These are phyloP conservation scores for Hansenula sp. DNA, from an alignment of 1,139 yeast species.

Conservation along the genomic window DNA sequence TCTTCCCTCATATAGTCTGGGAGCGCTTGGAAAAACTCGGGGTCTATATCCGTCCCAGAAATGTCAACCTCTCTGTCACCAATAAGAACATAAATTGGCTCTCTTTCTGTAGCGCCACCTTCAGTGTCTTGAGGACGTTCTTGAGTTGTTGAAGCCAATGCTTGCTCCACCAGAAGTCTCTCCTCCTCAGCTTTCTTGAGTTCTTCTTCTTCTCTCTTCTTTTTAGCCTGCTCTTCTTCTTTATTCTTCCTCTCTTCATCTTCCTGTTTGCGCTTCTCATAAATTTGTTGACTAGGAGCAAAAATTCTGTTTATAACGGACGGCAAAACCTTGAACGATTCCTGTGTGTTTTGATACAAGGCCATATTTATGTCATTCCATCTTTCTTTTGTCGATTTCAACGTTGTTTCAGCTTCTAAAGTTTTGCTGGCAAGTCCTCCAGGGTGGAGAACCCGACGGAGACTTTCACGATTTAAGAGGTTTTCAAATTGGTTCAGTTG, in stretches of 20 bases:
- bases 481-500: neutral
- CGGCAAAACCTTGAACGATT: slow-evolving; percentile 43
- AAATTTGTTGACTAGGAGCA: slow-evolving; percentile 37
- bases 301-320: slow-evolving; percentile 49
- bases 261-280: slow-evolving; percentile 24
- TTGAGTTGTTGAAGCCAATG: neutral
- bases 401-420: slow-evolving; percentile 7
- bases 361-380: slow-evolving; percentile 62
- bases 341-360: slow-evolving; percentile 42
- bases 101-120: slow-evolving; percentile 16
- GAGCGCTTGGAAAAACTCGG: slow-evolving; percentile 82
- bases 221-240: slow-evolving; percentile 23
- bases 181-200: slow-evolving; percentile 33
- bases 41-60: slow-evolving; percentile 88
- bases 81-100: slow-evolving; percentile 68
- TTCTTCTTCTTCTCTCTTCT: slow-evolving; percentile 25
- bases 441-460: slow-evolving; percentile 2
- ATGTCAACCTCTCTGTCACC: slow-evolving; percentile 83
- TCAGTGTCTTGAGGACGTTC: slow-evolving; percentile 18
- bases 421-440: neutral
- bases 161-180: slow-evolving; percentile 8
- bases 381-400: slow-evolving; percentile 62
- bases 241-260: slow-evolving; percentile 24
- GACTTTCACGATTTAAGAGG: neutral
- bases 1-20: slow-evolving; percentile 95